Percentiles rank a stretch among this genome's conserved stretches.
phyloP scores from a whole-genome alignment of 306 rosid species.

The Albizia julibrissin region DNA sequence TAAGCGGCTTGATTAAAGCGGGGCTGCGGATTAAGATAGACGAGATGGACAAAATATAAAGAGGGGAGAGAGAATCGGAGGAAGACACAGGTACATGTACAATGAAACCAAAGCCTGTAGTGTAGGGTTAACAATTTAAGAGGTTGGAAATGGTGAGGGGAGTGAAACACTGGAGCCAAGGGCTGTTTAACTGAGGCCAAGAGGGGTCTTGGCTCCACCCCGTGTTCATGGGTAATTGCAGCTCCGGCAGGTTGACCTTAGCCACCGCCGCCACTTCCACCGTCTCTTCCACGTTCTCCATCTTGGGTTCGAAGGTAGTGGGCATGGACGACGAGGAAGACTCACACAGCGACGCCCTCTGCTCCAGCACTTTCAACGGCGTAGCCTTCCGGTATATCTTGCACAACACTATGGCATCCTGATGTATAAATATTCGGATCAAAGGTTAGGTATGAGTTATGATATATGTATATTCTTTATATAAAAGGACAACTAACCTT shows the following conservation, averaged over 20 bases:
- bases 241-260: conserved; percentile 55
- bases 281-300: conserved; percentile 42
- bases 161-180: conserved; percentile 76
- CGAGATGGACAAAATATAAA: background rate
- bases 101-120: background rate
- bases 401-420: conserved; percentile 83
- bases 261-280: background rate
- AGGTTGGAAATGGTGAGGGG: conserved; percentile 55
- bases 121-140: conserved; percentile 46
- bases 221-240: conserved; percentile 56
- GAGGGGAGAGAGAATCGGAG: background rate
- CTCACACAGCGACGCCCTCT: conserved; percentile 65
- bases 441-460: no score
- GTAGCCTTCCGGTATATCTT: conserved; percentile 95
- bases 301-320: conserved; percentile 27
- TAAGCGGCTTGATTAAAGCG: no score
- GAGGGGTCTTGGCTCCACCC: conserved; percentile 81
- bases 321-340: conserved; percentile 57
- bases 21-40: no score
- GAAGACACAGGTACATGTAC: background rate
- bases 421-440: background rate
- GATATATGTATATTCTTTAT: no score
- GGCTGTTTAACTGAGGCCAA: conserved; percentile 78
- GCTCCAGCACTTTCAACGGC: conserved; percentile 89
- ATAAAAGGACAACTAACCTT: no score